phyloP scores from a whole-genome alignment of 2,329 filamentous ascomycete genomes.

The Cladophialophora bantiana region DNA sequence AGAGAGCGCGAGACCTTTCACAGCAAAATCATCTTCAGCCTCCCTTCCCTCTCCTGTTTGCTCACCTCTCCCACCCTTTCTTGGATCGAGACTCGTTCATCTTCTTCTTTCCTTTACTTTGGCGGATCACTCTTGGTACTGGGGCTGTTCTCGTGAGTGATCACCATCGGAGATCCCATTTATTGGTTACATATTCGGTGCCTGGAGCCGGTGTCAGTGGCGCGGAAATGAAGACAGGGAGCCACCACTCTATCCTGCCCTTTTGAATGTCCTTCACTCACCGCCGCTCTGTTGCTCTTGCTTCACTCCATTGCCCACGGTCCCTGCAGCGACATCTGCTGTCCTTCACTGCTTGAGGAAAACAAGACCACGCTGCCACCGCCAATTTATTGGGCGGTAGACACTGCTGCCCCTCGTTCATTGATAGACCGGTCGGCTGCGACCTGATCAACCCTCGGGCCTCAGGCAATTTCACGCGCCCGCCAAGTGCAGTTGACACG shows the following conservation, averaged over 20 bases:
- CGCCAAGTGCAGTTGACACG: not conserved
- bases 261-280: constrained; percentile 29
- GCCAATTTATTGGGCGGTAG: constrained; percentile 9
- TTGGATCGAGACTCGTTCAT: not conserved
- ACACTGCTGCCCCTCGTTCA: constrained; percentile 28
- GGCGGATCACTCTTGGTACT: constrained; percentile 5
- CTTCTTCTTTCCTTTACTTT: not conserved
- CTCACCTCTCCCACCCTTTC: not conserved
- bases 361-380: not conserved
- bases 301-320: constrained; percentile 12
- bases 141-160: constrained; percentile 20
- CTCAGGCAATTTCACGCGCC: not conserved
- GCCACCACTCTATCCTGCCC: constrained; percentile 24
- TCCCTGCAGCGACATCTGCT: constrained; percentile 14
- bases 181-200: constrained; percentile 19
- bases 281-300: constrained; percentile 29
- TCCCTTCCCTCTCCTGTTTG: constrained; percentile 9
- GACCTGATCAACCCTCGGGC: constrained; percentile 5
- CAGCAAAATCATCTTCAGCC: constrained; percentile 18
- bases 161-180: constrained; percentile 1
- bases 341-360: constrained; percentile 12
- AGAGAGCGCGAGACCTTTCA: not conserved
- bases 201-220: constrained; percentile 20
- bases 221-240: constrained; percentile 30
- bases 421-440: constrained; percentile 8